Base-by-base conservation (phyloP, 2,329 filamentous ascomycete genomes). In the Colletotrichum truncatum region DNA sequence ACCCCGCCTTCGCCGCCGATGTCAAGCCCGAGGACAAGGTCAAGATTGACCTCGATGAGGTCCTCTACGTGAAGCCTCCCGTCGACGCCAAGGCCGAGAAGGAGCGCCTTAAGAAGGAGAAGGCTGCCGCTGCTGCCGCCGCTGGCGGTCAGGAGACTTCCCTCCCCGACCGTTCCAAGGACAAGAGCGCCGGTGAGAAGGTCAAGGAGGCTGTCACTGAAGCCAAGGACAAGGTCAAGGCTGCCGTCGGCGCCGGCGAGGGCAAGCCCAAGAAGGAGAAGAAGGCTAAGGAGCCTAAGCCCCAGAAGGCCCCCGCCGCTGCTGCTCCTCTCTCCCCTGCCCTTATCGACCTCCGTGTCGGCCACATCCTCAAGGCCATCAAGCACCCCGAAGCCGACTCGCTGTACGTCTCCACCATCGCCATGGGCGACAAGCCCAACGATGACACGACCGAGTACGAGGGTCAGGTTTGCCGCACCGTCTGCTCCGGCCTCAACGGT, bases 301-400 rank as follows among this genome's bases (percentile, higher is more conserved):
- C 87, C 69, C 89, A 84, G 66, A 89, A 90, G 77, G 84, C 89
- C 6, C 82, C 90, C 12, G 83, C 93, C 6, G 85, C 88, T 52
- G 87, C 93, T 53, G 91, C 93, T 11, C 91, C 93, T 2, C 89
- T 93, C 5, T 93, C 93, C 1, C 96, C 96, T 3, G 85, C 87
- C 64, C 87, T 97, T 67, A 98, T 99, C 76, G 96, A 99, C 78
- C 90, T 99, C 54, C 91, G 96, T 69, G 95, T 99, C 67, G 96
- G 96, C 67, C 96, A 98, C 84, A 98, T 99, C 73, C 90, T 99
- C 75, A 97, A 98, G 82, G 94, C 94, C 54, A 87, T 96, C 81
- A 92, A 94, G 78, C 96, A 99, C 84, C 96, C 96, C 57, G 97
- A 99, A 73, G 96, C 96, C 70, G 96, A 99, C 83, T 97, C 93